Percentiles rank a stretch among this genome's conserved stretches.
phyloP scores from a whole-genome alignment of 495 filamentous ascomycete species.

The Rhypophila decipiens region DNA sequence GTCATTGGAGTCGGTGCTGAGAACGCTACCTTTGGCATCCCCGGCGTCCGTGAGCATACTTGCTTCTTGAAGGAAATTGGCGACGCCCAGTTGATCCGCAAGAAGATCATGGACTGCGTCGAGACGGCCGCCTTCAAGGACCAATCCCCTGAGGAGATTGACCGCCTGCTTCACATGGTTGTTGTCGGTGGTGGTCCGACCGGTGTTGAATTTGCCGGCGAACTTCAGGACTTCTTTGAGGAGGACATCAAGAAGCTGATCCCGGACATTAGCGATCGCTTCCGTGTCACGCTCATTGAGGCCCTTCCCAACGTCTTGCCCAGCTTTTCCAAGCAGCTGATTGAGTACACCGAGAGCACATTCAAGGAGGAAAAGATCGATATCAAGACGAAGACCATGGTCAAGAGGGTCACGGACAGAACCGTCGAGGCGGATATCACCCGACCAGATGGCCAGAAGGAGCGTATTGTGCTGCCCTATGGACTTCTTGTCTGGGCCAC shows the following conservation, averaged over 20 bases:
- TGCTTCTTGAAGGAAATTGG: slow-evolving; percentile 98
- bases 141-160: slow-evolving; percentile 80
- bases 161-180: slow-evolving; percentile 97
- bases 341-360: slow-evolving; percentile 97
- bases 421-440: slow-evolving; percentile 86
- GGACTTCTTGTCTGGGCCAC: slow-evolving; percentile 98
- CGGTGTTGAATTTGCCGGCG: slow-evolving; percentile 96
- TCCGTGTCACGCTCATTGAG: slow-evolving; percentile 95
- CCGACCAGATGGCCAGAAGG: slow-evolving; percentile 80
- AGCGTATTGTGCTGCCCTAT: slow-evolving; percentile 76
- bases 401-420: slow-evolving; percentile 94
- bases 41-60: slow-evolving; percentile 87
- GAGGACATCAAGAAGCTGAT: slow-evolving; percentile 97
- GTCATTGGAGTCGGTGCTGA: slow-evolving; percentile 95
- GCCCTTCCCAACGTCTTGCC: slow-evolving; percentile 96
- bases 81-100: slow-evolving; percentile 92
- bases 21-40: slow-evolving; percentile 98
- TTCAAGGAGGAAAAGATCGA: slow-evolving; percentile 98
- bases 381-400: slow-evolving; percentile 97
- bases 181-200: slow-evolving; percentile 97
- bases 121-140: slow-evolving; percentile 99
- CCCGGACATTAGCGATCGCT: slow-evolving; percentile 86
- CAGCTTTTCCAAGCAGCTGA: slow-evolving; percentile 98
- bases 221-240: slow-evolving; percentile 98
- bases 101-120: slow-evolving; percentile 98